Conservation (phyloP, 164 flowering plant species). For the Vitis amurensis region DNA sequence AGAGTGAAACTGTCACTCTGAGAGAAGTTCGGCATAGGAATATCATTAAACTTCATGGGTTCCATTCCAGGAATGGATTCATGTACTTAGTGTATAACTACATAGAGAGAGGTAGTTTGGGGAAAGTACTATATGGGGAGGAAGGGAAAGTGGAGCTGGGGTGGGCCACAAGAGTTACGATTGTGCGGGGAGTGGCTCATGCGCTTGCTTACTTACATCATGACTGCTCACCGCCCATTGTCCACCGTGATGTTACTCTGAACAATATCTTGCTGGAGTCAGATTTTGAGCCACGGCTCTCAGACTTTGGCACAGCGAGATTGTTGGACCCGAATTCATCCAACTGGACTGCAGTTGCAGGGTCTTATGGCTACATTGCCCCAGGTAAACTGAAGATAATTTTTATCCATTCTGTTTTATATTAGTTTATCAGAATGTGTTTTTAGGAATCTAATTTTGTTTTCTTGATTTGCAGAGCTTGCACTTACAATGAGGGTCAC, state of each 20-base stretch:
- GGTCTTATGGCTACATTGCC: not conserved
- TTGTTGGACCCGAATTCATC: not conserved
- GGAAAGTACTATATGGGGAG: conserved; percentile 23
- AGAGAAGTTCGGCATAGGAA: conserved; percentile 41
- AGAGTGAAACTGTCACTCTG: conserved; percentile 33
- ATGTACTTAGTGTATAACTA: conserved; percentile 39
- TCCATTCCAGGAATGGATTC: conserved; percentile 15
- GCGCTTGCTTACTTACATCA: not conserved
- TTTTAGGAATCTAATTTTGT: not conserved
- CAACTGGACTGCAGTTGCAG: not conserved
- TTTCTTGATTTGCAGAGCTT: conserved; percentile 42
- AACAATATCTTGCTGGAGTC: not conserved
- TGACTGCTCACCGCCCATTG: not conserved
- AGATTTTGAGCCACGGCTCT: not conserved
- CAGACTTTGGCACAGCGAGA: not conserved
- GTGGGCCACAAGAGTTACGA: conserved; percentile 9
- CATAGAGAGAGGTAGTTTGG: conserved; percentile 45
- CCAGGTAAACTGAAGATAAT: not conserved
- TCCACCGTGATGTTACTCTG: not conserved
- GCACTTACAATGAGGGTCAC: conserved; percentile 54
- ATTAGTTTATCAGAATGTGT: too few relatives aligned
- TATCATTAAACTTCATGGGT: conserved; percentile 40
- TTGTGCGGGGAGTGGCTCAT: not conserved
- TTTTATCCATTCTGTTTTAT: too few relatives aligned
- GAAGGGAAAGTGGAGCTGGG: conserved; percentile 15